A percentile compares a stretch with the other conserved stretches of the same genome.
These are phyloP conservation scores for Triticum aestivum DNA, from an alignment of 176 grass and related monocot species.

Conservation along the genomic window IWGSC_CS_RefSeq_v2.1 NC_057808.1:471926233-471926732, in stretches of 20 bases:
- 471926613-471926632: neutral
- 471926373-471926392: neutral
- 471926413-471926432: neutral
- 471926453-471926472: too few relatives aligned
- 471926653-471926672: neutral
- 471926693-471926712: neutral
- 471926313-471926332: neutral
- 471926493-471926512: too few relatives aligned
- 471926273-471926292: neutral
- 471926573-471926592: too few relatives aligned
- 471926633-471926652: neutral
- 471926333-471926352: too few relatives aligned
- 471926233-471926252: neutral
- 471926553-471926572: too few relatives aligned
- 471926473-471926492: too few relatives aligned
- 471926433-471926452: neutral
- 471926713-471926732: slow-evolving; percentile 34
- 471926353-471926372: neutral
- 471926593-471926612: too few relatives aligned
- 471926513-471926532: neutral
- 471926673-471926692: neutral
- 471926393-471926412: neutral
- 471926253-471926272: neutral
- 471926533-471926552: neutral
- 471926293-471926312: neutral